These are phyloP conservation scores for Mycosphaerella arachidis DNA, from an alignment of 2,329 filamentous ascomycete genomes.

Conservation along the genomic window DNA sequence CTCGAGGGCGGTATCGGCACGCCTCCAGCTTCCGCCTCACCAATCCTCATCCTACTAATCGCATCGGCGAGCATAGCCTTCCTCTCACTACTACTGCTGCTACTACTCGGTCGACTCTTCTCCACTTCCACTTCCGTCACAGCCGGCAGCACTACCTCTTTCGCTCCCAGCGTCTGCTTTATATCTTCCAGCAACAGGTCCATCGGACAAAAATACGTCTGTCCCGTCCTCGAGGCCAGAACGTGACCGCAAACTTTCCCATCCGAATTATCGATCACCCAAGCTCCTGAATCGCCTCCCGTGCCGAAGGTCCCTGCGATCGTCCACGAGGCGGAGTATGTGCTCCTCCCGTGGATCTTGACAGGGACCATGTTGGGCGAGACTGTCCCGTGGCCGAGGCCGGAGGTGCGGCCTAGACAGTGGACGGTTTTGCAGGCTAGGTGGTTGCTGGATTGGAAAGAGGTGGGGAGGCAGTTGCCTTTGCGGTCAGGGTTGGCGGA, in stretches of 20 bases:
- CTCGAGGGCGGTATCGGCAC: constrained; percentile 20
- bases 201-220: constrained; percentile 94
- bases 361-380: constrained; percentile 74
- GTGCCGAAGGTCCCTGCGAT: constrained; percentile 59
- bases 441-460: constrained; percentile 55
- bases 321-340: constrained; percentile 69
- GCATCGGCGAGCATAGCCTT: constrained; percentile 17
- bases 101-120: constrained; percentile 3
- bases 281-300: constrained; percentile 87
- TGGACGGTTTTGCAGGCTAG: constrained; percentile 77
- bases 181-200: constrained; percentile 84
- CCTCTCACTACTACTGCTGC: constrained; percentile 6
- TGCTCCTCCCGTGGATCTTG: constrained; percentile 78
- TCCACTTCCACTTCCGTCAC: constrained; percentile 35
- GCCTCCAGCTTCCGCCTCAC: constrained; percentile 11
- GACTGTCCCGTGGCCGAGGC: constrained; percentile 73
- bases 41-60: constrained; percentile 19
- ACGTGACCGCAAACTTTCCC: constrained; percentile 85
- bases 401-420: constrained; percentile 82
- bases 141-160: constrained; percentile 66
- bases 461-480: constrained; percentile 39
- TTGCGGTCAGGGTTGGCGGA: constrained; percentile 23
- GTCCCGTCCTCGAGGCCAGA: constrained; percentile 67
- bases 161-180: constrained; percentile 67
- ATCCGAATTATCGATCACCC: constrained; percentile 77